Evolutionary conservation across 768 basidiomycete genomes (phyloP), one percentile per base, ranked within the genome.

Genomic region (Tremella fuciformis): DNA sequence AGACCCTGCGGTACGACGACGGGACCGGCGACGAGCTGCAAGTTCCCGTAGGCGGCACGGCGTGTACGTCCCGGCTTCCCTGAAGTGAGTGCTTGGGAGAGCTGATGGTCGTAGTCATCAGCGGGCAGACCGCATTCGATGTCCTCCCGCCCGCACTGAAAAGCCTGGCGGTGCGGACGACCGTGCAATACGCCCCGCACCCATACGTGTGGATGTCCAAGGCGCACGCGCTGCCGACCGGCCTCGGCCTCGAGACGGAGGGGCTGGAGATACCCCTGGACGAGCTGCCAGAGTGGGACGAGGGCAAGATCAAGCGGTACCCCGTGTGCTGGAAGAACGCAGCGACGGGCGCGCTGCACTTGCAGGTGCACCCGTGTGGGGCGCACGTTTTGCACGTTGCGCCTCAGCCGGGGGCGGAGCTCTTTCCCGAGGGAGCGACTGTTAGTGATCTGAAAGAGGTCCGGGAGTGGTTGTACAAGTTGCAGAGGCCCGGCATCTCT

Each of bases 291-390:
- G 22, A 16, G 13, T 57, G 38, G 25, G 44, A 46, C 2, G 55
- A 57, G 22, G 21, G 29, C 48, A 49, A 57, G 44, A 29, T 57
- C 15, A 25, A 49, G 44, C 48, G 46, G 4, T 21, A 49, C 13
- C 55, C 55, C 11, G 11, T 57, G 46, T 46, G 49, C 1, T 57
- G 55, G 55, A 49, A 29, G 25, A 57, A 57, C 29, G 46, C 55
- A 18, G 26, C 49, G 15, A 57, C 55, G 8, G 55, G 55, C 1
- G 55, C 39, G 46, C 26, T 49, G 48, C 48, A 47, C 48, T 38
- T 57, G 18, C 44, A 48, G 48, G 21, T 57, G 16, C 55, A 57
- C 40, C 46, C 46, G 1, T 44, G 41, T n/a, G 48, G 55, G 22
- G 55, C 49, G 22, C 49, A 47, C 46, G 49, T 22, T 13, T 22